A percentile compares a stretch with the other conserved stretches of the same genome.
These are phyloP conservation scores for Fusarium verticillioides DNA, from an alignment of 2,329 filamentous ascomycete genomes.

Conservation along the genomic window DNA sequence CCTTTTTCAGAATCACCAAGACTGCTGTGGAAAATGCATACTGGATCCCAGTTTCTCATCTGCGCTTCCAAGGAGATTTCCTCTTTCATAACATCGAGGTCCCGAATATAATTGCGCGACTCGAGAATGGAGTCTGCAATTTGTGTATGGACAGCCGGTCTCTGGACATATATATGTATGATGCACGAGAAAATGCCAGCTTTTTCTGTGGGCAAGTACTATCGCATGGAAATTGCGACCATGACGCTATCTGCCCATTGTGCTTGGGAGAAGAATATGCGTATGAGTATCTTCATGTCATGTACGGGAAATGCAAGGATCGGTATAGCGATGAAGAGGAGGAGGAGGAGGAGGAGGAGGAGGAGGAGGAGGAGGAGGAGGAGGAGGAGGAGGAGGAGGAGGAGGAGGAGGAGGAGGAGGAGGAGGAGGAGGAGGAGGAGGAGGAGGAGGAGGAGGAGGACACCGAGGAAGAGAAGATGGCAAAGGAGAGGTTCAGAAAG, in stretches of 20 bases:
- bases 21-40: not conserved
- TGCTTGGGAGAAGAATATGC: not conserved
- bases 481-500: not conserved
- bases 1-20: not conserved
- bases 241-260: not conserved
- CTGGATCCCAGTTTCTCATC: not conserved
- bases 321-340: not conserved
- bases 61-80: not conserved
- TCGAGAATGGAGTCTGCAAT: not conserved
- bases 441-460: not conserved
- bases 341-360: not conserved
- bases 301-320: not conserved
- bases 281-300: not conserved
- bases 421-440: not conserved
- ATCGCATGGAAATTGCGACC: not conserved
- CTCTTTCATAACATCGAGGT: not conserved
- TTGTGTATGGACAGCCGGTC: fast-evolving
- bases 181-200: fast-evolving
- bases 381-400: not conserved
- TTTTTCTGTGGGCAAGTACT: not conserved
- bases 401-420: not conserved
- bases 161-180: not conserved
- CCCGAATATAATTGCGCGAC: not conserved
- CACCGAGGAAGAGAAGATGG: not conserved
- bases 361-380: not conserved